phyloP scores from a whole-genome alignment of 306 rosid species.

The Cucurbita ficifolia region DNA sequence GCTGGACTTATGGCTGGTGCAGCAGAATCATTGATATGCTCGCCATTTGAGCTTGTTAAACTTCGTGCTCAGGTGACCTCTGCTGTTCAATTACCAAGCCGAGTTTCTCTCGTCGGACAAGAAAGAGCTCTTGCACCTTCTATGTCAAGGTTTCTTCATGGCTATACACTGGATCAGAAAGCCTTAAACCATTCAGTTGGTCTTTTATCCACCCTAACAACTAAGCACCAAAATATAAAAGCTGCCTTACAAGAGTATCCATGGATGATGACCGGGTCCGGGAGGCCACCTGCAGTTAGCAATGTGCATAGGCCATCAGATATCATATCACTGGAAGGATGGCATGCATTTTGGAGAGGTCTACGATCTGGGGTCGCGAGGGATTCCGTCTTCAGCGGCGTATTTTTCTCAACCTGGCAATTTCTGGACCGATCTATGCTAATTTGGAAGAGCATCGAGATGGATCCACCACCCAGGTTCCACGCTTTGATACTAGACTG shows the following conservation, averaged over 20 bases:
- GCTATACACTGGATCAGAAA: slow-evolving; percentile 54
- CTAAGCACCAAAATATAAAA: slow-evolving; percentile 43
- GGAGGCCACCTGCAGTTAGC: slow-evolving; percentile 59
- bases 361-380: slow-evolving; percentile 63
- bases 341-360: slow-evolving; percentile 76
- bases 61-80: slow-evolving; percentile 67
- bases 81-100: slow-evolving; percentile 34
- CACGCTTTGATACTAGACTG: not conserved
- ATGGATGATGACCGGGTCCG: slow-evolving; percentile 92
- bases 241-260: slow-evolving; percentile 65
- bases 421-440: slow-evolving; percentile 63
- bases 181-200: slow-evolving; percentile 42
- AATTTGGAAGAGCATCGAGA: slow-evolving; percentile 78
- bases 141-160: slow-evolving; percentile 38
- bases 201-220: slow-evolving; percentile 60
- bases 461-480: slow-evolving; percentile 80
- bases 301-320: slow-evolving; percentile 43
- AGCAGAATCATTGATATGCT: slow-evolving; percentile 45
- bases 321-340: slow-evolving; percentile 72
- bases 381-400: slow-evolving; percentile 74
- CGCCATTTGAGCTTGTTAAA: slow-evolving; percentile 80
- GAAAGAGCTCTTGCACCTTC: slow-evolving; percentile 38
- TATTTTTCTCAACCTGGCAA: slow-evolving; percentile 85
- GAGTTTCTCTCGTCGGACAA: slow-evolving; percentile 27
- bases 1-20: slow-evolving; percentile 73